Evolutionary conservation across 441 rosid genomes (phyloP).

Genomic region (Kokia cookei): DNA sequence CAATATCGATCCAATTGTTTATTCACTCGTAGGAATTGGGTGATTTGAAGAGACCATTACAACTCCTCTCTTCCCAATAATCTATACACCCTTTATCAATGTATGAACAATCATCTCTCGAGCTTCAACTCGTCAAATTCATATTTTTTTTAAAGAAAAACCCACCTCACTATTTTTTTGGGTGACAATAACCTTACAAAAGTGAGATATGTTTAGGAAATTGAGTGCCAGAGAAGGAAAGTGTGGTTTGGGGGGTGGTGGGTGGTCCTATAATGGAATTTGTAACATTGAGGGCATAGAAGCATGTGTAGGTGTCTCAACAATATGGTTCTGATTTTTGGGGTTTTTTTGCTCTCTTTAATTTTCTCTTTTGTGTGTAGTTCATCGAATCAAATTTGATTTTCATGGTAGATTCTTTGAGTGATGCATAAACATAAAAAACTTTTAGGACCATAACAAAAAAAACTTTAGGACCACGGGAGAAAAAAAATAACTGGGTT

Average conservation of each 20-base stretch:
- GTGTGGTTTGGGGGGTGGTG: background rate
- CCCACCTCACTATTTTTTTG: background rate
- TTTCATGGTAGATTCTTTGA: background rate
- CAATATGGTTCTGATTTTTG: background rate
- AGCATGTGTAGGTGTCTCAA: constrained; percentile 5
- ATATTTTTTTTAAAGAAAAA: too few species aligned
- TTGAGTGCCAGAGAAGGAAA: constrained; percentile 38
- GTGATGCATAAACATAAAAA: background rate
- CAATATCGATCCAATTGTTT: too few species aligned
- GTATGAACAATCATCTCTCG: too few species aligned
- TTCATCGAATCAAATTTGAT: background rate
- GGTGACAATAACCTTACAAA: background rate
- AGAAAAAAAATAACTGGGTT: too few species aligned
- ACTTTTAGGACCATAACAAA: background rate
- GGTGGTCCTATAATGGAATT: background rate
- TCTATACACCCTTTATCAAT: too few species aligned
- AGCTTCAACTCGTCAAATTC: too few species aligned
- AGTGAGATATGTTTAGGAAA: background rate
- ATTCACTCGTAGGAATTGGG: too few species aligned
- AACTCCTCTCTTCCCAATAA: too few species aligned
- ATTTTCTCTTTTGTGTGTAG: background rate
- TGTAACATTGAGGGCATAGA: background rate
- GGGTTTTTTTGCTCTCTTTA: background rate
- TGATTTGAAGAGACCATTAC: too few species aligned
- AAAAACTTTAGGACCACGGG: background rate